A percentile compares a stretch with the other conserved stretches of the same genome.
phyloP scores from a whole-genome alignment of 2,329 filamentous ascomycete genomes.

The Neobulgaria alba region DNA sequence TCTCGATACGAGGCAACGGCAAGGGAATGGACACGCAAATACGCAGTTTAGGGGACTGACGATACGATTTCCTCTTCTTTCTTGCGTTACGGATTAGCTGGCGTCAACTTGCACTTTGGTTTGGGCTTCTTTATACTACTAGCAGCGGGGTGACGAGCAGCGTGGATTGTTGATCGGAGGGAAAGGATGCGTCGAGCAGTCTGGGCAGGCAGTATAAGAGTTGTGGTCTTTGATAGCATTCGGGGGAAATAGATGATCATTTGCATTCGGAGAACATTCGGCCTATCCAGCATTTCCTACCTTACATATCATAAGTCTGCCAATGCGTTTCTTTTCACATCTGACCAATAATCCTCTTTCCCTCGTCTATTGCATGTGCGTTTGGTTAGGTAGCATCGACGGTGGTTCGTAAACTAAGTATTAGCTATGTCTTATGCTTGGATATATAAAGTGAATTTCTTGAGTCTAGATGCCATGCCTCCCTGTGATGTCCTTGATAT shows the following conservation, averaged over 20 bases:
- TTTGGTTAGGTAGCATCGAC: no score
- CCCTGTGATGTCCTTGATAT: no score
- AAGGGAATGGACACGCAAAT: slow-evolving; percentile 98
- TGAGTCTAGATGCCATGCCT: no score
- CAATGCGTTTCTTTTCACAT: no score
- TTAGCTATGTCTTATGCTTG: no score
- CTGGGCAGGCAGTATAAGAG: no score
- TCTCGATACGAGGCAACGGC: slow-evolving; percentile 93
- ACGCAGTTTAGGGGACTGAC: slow-evolving; percentile 63
- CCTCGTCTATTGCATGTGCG: no score
- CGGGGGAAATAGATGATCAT: slow-evolving; percentile 18
- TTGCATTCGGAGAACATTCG: slow-evolving; percentile 9
- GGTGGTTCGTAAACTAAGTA: no score
- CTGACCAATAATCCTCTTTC: no score
- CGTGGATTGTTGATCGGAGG: slow-evolving; percentile 2
- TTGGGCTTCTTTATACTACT: slow-evolving; percentile 10
- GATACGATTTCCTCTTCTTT: slow-evolving; percentile 16
- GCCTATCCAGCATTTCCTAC: neutral
- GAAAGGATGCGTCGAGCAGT: no score
- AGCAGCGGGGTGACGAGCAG: slow-evolving; percentile 4
- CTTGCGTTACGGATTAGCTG: slow-evolving; percentile 22
- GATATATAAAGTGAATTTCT: no score
- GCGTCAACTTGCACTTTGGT: slow-evolving; percentile 20
- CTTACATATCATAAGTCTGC: no score
- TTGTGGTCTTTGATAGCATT: slow-evolving; percentile 14